Conservation (phyloP, 768 basidiomycete genomes). For the Strobilomyces echinocephalus region DNA sequence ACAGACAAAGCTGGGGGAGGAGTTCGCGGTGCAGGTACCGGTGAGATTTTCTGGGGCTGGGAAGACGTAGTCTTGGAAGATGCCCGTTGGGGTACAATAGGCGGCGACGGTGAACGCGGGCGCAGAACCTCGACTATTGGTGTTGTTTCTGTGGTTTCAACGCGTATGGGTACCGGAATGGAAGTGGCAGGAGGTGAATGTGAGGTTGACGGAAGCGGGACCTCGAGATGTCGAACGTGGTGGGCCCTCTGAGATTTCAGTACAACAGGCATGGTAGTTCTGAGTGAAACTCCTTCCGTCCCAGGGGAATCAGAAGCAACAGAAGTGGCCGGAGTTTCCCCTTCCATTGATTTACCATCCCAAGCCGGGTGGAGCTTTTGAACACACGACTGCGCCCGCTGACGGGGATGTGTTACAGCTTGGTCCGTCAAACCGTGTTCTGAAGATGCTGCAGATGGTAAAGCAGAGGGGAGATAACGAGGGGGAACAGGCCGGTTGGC, state of each 20-base stretch:
- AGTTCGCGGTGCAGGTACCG: constrained; percentile 15
- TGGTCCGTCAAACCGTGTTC: constrained; percentile 25
- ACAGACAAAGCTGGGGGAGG: constrained; percentile 27
- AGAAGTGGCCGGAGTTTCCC: constrained; percentile 3
- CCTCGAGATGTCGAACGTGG: constrained; percentile 1
- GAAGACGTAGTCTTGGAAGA: constrained; percentile 14
- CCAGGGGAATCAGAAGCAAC: constrained; percentile 6
- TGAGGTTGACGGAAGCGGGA: constrained; percentile 2
- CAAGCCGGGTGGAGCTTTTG: constrained; percentile 20
- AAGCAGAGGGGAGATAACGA: constrained; percentile 43
- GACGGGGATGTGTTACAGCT: constrained; percentile 16
- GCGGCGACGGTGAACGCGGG: constrained; percentile 1
- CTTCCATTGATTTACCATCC: constrained; percentile 14
- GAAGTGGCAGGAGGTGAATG: constrained; percentile 4
- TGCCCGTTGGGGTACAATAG: constrained; percentile 5
- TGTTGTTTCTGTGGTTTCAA: background rate
- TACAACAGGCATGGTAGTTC: background rate
- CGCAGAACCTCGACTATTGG: background rate
- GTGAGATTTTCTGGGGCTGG: constrained; percentile 4
- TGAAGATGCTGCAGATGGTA: constrained; percentile 43
- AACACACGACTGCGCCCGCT: constrained; percentile 25
- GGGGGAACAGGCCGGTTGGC: constrained; percentile 61
- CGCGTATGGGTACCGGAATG: background rate
- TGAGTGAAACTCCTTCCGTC: background rate
- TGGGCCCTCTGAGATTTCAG: constrained; percentile 2